phyloP scores from a whole-genome alignment of 495 filamentous ascomycete genomes.

The Pseudoneurospora amorphoporcata region DNA sequence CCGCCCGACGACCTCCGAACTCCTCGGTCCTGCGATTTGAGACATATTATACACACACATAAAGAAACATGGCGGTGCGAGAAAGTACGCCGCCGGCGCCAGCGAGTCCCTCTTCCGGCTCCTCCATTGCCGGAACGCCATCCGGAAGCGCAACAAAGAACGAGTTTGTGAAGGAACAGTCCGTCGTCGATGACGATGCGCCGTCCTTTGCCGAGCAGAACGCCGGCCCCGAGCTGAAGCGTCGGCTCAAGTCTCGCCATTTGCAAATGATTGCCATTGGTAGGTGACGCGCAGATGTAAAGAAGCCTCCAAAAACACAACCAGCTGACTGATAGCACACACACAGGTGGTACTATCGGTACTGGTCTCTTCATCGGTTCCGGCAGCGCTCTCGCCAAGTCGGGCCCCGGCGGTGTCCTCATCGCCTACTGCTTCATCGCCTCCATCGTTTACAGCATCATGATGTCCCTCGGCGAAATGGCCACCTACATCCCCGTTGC shows the following conservation, averaged over 20 bases:
- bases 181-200: background rate
- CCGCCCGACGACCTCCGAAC: background rate
- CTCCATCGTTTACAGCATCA: conserved; percentile 50
- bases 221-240: conserved; percentile 1
- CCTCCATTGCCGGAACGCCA: background rate
- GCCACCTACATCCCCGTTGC: conserved; percentile 64
- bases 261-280: conserved; percentile 7
- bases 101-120: background rate
- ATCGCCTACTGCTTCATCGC: conserved; percentile 63
- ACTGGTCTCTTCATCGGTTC: conserved; percentile 69
- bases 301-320: background rate
- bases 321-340: background rate
- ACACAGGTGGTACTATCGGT: conserved; percentile 58
- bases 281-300: background rate
- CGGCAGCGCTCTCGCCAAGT: conserved; percentile 48
- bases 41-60: background rate
- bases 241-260: conserved; percentile 1
- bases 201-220: background rate
- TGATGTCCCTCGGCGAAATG: conserved; percentile 56
- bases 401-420: conserved; percentile 57
- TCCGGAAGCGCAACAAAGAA: background rate
- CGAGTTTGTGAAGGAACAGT: background rate
- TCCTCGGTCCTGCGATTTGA: background rate
- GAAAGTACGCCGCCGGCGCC: background rate
- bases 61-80: background rate